A percentile compares a stretch with the other conserved stretches of the same genome.
phyloP scores from a whole-genome alignment of 2,329 filamentous ascomycete species.

The Lojkania enalia region DNA sequence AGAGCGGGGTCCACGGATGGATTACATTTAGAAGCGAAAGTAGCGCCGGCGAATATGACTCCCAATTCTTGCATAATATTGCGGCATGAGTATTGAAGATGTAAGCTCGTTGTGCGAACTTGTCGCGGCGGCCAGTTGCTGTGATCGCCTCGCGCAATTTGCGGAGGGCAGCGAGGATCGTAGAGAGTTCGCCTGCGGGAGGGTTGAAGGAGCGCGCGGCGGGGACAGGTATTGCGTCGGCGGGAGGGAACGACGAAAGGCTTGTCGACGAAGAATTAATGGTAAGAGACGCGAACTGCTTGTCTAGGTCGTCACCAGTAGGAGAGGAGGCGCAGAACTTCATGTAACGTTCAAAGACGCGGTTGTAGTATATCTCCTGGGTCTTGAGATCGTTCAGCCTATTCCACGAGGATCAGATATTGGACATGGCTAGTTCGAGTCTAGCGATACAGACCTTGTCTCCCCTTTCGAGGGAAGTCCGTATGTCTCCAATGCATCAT shows the following conservation, averaged over 20 bases:
- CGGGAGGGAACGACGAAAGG: slow-evolving; percentile 16
- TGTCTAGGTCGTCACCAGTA: slow-evolving; percentile 71
- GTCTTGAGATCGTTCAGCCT: slow-evolving; percentile 66
- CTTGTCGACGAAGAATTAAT: slow-evolving; percentile 12
- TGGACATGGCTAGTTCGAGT: neutral
- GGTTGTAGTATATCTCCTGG: slow-evolving; percentile 84
- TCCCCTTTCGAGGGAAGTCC: slow-evolving; percentile 92
- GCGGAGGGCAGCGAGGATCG: slow-evolving; percentile 79
- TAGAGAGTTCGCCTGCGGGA: slow-evolving; percentile 62
- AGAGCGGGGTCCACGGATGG: slow-evolving; percentile 69
- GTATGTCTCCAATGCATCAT: slow-evolving; percentile 78
- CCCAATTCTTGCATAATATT: slow-evolving; percentile 78
- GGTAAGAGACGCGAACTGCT: slow-evolving; percentile 70
- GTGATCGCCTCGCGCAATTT: slow-evolving; percentile 91
- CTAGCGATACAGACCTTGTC: slow-evolving; percentile 57
- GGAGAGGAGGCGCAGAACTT: slow-evolving; percentile 78
- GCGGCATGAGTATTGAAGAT: slow-evolving; percentile 87
- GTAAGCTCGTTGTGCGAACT: slow-evolving; percentile 86
- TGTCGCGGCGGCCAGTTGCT: slow-evolving; percentile 72
- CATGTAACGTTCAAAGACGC: slow-evolving; percentile 87
- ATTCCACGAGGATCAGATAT: neutral
- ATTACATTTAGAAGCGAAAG: slow-evolving; percentile 75
- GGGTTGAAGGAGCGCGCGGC: slow-evolving; percentile 32
- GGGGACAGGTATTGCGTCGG: slow-evolving; percentile 24
- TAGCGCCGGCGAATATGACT: slow-evolving; percentile 88